phyloP scores from a whole-genome alignment of 1,284 basidiomycete genomes.

The Hymenochaete sp. region DNA sequence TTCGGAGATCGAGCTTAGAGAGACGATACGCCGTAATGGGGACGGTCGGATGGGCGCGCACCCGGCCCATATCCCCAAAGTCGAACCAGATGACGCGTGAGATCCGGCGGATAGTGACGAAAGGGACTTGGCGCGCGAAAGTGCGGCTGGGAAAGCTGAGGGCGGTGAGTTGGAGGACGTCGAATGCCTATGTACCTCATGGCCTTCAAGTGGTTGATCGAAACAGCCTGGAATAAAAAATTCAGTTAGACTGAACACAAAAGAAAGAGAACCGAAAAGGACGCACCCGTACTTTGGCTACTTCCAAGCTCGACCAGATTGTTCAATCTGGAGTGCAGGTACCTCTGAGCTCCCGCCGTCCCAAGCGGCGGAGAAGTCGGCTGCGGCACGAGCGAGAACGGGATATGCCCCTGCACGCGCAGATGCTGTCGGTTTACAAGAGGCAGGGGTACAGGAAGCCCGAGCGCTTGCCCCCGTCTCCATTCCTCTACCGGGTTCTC shows the following conservation, averaged over 20 bases:
- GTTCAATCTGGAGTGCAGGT: background rate
- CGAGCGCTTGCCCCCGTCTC: background rate
- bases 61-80: no score
- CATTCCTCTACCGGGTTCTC: background rate
- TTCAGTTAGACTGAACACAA: no score
- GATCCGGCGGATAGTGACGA: constrained; percentile 1
- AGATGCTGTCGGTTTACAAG: constrained; percentile 9
- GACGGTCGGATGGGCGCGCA: constrained; percentile 7
- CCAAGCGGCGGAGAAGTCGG: constrained; percentile 7
- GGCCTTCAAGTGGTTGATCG: no score
- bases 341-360: background rate
- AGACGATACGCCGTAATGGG: constrained; percentile 6
- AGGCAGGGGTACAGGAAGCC: background rate
- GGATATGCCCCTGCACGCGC: constrained; percentile 11
- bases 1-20: constrained; percentile 2
- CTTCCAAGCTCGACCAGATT: background rate
- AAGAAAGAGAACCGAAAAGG: no score
- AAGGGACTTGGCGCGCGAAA: background rate
- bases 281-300: background rate
- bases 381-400: constrained; percentile 7
- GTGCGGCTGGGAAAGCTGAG: background rate
- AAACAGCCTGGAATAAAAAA: no score
- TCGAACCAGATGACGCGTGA: background rate
- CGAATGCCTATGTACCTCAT: background rate
- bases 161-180: background rate